Conservation (phyloP, 495 filamentous ascomycete genomes). For the Talaromyces nanjingensis region DNA sequence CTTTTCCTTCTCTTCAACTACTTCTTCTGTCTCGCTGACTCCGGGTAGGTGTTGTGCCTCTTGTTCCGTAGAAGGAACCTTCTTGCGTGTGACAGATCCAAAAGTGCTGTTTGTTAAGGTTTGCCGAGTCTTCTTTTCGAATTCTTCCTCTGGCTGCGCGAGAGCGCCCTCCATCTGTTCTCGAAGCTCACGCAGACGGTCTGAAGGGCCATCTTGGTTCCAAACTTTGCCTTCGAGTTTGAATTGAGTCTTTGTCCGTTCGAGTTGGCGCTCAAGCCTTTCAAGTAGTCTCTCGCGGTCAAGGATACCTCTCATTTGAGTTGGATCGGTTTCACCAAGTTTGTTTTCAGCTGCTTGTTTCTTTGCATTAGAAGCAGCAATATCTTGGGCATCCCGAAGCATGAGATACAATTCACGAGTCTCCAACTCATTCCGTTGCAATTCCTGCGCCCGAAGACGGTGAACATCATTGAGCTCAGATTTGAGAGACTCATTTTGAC, state of each 20-base stretch:
- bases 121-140: slow-evolving; percentile 43
- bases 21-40: slow-evolving; percentile 31
- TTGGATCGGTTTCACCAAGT: slow-evolving; percentile 54
- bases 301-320: slow-evolving; percentile 84
- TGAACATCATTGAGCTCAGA: slow-evolving; percentile 85
- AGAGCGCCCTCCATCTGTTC: slow-evolving; percentile 82
- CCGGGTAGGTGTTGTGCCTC: slow-evolving; percentile 35
- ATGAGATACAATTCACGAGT: slow-evolving; percentile 96
- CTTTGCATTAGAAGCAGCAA: slow-evolving; percentile 78
- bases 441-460: slow-evolving; percentile 77
- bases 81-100: slow-evolving; percentile 58
- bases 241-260: slow-evolving; percentile 95
- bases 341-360: slow-evolving; percentile 52
- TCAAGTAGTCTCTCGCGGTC: slow-evolving; percentile 89
- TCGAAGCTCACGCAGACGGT: slow-evolving; percentile 82
- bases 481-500: slow-evolving; percentile 81
- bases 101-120: slow-evolving; percentile 50
- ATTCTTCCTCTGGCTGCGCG: slow-evolving; percentile 37
- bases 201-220: slow-evolving; percentile 81
- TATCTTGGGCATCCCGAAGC: slow-evolving; percentile 95
- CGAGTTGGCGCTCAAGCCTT: slow-evolving; percentile 86
- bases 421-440: slow-evolving; percentile 92
- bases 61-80: slow-evolving; percentile 41
- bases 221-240: slow-evolving; percentile 94
- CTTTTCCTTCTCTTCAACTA: slow-evolving; percentile 43